phyloP scores from a whole-genome alignment of 192 early-diverging fungal species.

The Backusella sp. region DNA sequence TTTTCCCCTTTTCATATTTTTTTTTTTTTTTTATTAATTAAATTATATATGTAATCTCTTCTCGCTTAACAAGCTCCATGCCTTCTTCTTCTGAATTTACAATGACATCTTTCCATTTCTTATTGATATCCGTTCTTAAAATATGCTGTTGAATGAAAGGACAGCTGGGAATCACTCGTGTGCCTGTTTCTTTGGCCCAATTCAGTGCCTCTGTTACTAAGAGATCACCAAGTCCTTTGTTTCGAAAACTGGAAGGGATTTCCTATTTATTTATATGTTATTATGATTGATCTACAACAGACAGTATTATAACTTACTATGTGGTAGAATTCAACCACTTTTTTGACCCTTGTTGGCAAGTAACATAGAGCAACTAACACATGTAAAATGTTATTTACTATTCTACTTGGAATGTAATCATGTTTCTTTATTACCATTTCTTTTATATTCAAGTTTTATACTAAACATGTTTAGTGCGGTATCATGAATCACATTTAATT shows the following conservation, averaged over 20 bases:
- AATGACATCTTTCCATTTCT: neutral
- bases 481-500: constrained; percentile 12
- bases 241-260: constrained; percentile 16
- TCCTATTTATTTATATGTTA: constrained; percentile 8
- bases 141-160: constrained; percentile 11
- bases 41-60: neutral
- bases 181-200: neutral
- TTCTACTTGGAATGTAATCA: neutral
- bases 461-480: constrained; percentile 5
- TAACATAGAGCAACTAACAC: constrained; percentile 13
- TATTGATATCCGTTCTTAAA: neutral
- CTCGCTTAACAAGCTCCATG: neutral
- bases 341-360: constrained; percentile 7
- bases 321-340: constrained; percentile 2
- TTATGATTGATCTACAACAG: no score
- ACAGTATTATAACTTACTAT: neutral
- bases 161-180: constrained; percentile 15
- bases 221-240: constrained; percentile 16
- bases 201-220: constrained; percentile 2
- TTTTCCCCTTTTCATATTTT: neutral
- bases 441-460: neutral
- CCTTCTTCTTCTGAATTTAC: constrained; percentile 7
- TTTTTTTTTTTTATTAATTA: neutral
- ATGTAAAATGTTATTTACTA: neutral
- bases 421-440: neutral